These are phyloP conservation scores for Rhodotorula sp. DNA, from an alignment of 1,284 basidiomycete species.

Conservation along the genomic window DNA sequence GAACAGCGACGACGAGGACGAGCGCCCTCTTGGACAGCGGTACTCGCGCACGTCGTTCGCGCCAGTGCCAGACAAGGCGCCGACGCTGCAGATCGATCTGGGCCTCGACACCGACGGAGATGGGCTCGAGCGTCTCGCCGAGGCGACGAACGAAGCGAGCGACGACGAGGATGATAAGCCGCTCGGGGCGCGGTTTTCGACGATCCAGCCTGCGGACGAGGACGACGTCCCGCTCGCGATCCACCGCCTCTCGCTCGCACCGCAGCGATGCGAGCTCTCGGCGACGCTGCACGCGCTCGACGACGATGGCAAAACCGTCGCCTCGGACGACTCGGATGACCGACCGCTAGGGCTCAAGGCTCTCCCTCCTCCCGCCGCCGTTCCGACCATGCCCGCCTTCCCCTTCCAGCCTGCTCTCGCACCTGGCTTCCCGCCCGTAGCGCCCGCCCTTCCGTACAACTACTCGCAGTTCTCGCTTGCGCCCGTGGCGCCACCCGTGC, in stretches of 20 bases:
- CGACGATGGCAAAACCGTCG: slow-evolving; percentile 22
- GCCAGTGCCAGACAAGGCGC: neutral
- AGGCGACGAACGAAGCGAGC: neutral
- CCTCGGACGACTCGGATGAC: slow-evolving; percentile 32
- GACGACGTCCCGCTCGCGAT: slow-evolving; percentile 37
- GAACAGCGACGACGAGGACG: slow-evolving; percentile 13
- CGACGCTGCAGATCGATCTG: neutral
- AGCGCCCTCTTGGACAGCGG: slow-evolving; percentile 11
- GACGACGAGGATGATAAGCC: slow-evolving; percentile 14
- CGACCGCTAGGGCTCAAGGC: slow-evolving; percentile 29
- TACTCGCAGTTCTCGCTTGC: neutral
- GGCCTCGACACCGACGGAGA: neutral
- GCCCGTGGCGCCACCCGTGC: neutral
- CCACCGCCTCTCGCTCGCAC: slow-evolving; percentile 26
- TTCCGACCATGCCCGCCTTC: neutral
- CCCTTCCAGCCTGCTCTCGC: neutral
- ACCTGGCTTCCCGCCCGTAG: neutral
- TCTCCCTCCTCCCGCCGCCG: neutral
- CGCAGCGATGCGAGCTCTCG: neutral
- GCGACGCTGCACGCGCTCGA: slow-evolving; percentile 16
- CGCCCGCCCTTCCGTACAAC: neutral
- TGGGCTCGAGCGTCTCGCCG: neutral
- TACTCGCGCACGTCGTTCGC: slow-evolving; percentile 1
- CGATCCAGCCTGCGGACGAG: neutral
- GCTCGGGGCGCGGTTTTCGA: slow-evolving; percentile 10